These are phyloP conservation scores for Astragalus glycyphyllos DNA, from an alignment of 306 rosid species.

Conservation along the genomic window DNA sequence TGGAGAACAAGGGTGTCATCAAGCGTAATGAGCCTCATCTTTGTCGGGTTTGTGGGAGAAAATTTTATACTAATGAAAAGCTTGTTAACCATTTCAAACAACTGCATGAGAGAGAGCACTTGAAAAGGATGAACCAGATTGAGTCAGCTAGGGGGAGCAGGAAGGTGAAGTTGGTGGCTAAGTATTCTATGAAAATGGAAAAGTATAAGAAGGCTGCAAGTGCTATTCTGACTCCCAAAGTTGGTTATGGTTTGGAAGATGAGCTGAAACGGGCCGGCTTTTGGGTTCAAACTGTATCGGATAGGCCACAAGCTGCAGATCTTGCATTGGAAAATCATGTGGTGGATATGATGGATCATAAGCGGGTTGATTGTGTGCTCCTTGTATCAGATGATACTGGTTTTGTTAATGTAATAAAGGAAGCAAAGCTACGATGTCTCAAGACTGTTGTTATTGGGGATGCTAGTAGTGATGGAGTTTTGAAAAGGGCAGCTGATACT, in stretches of 20 bases:
- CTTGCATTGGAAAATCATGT: conserved; percentile 59
- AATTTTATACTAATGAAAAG: conserved; percentile 68
- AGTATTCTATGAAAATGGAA: conserved; percentile 90
- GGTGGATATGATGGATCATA: conserved; percentile 74
- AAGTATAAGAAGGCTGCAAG: conserved; percentile 74
- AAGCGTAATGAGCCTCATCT: conserved; percentile 59
- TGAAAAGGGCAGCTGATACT: conserved; percentile 78
- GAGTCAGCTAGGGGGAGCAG: conserved; percentile 75
- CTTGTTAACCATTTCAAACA: conserved; percentile 78
- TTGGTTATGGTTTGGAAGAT: conserved; percentile 66
- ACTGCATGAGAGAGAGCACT: conserved; percentile 73
- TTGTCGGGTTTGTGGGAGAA: conserved; percentile 84
- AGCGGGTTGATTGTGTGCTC: conserved; percentile 70
- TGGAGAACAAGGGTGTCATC: conserved; percentile 63
- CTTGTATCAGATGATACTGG: conserved; percentile 84
- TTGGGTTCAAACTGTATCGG: conserved; percentile 57
- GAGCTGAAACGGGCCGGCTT: conserved; percentile 81
- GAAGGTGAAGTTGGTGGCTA: conserved; percentile 76
- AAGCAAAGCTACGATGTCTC: conserved; percentile 74
- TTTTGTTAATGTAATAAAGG: conserved; percentile 66
- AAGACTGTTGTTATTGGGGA: conserved; percentile 85
- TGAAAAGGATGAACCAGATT: conserved; percentile 71
- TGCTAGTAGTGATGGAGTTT: conserved; percentile 53
- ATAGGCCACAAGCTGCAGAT: conserved; percentile 63
- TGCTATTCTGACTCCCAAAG: conserved; percentile 63